phyloP scores from a whole-genome alignment of 1,284 basidiomycete genomes.

The Ganoderma lingzhi region DNA sequence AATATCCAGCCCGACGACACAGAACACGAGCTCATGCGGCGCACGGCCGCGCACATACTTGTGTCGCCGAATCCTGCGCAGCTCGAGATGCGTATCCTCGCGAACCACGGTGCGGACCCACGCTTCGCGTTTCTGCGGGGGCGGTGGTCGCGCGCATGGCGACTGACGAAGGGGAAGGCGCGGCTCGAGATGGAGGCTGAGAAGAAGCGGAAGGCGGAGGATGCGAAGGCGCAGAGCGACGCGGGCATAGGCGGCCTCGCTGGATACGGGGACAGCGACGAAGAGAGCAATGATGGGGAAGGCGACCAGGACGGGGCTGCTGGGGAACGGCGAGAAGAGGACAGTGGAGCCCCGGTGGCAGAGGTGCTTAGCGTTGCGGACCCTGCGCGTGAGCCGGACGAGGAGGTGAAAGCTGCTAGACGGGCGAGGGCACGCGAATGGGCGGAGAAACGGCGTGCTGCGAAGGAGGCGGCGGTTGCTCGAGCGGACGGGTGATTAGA shows the following conservation, averaged over 20 bases:
- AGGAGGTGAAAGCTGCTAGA: slow-evolving; percentile 54
- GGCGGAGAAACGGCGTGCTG: slow-evolving; percentile 54
- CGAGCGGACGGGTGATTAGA: neutral
- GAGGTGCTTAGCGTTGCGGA: neutral
- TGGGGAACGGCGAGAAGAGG: slow-evolving; percentile 4
- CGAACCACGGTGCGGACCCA: slow-evolving; percentile 78
- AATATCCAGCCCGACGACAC: slow-evolving; percentile 66
- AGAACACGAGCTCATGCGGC: slow-evolving; percentile 74
- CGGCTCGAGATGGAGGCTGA: slow-evolving; percentile 46
- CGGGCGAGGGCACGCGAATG: slow-evolving; percentile 63
- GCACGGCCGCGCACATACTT: slow-evolving; percentile 74
- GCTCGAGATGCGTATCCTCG: slow-evolving; percentile 87
- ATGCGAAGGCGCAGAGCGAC: slow-evolving; percentile 1
- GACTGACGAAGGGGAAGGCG: slow-evolving; percentile 52
- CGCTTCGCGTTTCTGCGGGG: slow-evolving; percentile 84
- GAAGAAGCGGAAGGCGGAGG: slow-evolving; percentile 39
- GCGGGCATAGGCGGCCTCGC: slow-evolving; percentile 55
- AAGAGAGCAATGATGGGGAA: slow-evolving; percentile 28
- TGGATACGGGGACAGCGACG: slow-evolving; percentile 67
- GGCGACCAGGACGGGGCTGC: slow-evolving; percentile 16
- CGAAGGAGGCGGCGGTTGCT: slow-evolving; percentile 14
- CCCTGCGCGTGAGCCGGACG: slow-evolving; percentile 42
- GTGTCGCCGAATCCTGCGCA: slow-evolving; percentile 78
- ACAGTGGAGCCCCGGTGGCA: neutral
- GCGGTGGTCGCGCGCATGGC: slow-evolving; percentile 74